phyloP scores from a whole-genome alignment of 768 basidiomycete genomes.

The Crucibulum laeve region DNA sequence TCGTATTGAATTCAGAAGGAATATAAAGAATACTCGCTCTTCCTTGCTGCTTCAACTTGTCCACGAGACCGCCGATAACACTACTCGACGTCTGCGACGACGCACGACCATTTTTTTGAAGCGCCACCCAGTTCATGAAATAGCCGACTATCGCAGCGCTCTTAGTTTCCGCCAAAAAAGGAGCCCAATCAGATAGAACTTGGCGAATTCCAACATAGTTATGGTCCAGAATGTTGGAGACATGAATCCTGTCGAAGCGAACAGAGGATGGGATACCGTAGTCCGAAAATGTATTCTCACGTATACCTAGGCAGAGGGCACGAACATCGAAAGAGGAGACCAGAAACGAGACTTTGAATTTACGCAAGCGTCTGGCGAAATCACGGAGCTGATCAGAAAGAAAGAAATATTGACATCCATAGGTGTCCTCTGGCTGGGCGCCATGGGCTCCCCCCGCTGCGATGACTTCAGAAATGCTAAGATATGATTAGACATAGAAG shows the following conservation, averaged over 20 bases:
- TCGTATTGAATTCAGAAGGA: too few relatives aligned
- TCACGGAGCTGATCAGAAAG: conserved; percentile 32
- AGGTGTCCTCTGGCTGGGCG: conserved; percentile 36
- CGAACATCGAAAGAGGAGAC: conserved; percentile 26
- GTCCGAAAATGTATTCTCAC: conserved; percentile 7
- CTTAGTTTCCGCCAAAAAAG: conserved; percentile 25
- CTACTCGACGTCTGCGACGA: neutral
- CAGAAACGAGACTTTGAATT: conserved; percentile 26
- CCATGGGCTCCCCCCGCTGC: conserved; percentile 30
- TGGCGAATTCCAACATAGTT: conserved; percentile 33
- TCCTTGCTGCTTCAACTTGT: conserved; percentile 7
- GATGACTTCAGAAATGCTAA: conserved; percentile 28
- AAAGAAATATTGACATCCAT: conserved; percentile 47
- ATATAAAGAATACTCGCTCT: conserved; percentile 7
- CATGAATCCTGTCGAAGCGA: conserved; percentile 42
- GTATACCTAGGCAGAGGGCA: conserved; percentile 21
- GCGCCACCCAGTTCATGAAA: conserved; percentile 45
- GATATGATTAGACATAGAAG: conserved; percentile 2
- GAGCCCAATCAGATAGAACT: conserved; percentile 31
- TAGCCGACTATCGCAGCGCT: conserved; percentile 33
- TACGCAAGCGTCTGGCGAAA: conserved; percentile 30
- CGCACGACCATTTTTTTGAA: conserved; percentile 14
- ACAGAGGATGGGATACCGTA: conserved; percentile 16
- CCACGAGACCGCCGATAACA: neutral
- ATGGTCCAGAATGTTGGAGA: conserved; percentile 42